These are phyloP conservation scores for Oryza longistaminata DNA, from an alignment of 176 grass and related monocot genomes.

Conservation along the genomic window DNA sequence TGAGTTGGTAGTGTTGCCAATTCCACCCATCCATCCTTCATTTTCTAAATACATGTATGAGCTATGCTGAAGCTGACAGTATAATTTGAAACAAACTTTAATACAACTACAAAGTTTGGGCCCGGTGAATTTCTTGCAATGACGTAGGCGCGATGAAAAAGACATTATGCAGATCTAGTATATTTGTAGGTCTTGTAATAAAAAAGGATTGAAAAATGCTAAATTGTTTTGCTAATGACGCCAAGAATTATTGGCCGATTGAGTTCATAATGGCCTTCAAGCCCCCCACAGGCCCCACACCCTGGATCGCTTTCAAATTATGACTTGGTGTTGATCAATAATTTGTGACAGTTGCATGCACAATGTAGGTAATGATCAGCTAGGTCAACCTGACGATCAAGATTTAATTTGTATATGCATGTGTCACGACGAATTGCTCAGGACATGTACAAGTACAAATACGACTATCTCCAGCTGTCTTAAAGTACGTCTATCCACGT, in stretches of 20 bases:
- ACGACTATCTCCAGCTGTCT: neutral
- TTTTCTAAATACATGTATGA: neutral
- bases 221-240: conserved; percentile 8
- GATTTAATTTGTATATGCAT: neutral
- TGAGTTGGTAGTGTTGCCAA: neutral
- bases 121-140: neutral
- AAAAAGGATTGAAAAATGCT: conserved; percentile 10
- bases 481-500: neutral
- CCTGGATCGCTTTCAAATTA: conserved; percentile 21
- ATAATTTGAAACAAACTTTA: neutral
- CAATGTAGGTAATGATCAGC: conserved; percentile 30
- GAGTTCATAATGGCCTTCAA: conserved; percentile 3
- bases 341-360: conserved; percentile 20
- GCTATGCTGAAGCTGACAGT: conserved; percentile 27
- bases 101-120: neutral
- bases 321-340: conserved; percentile 26
- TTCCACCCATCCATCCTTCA: neutral
- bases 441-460: neutral
- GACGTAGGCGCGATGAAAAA: neutral
- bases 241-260: neutral
- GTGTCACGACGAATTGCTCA: conserved; percentile 1
- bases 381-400: conserved; percentile 10
- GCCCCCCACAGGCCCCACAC: neutral
- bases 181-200: neutral
- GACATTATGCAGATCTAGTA: neutral